Percentiles rank a stretch among this genome's conserved stretches.
Evolutionary conservation across 2,329 filamentous ascomycete species (phyloP).

Genomic region (Cercospora nicotianae): DNA sequence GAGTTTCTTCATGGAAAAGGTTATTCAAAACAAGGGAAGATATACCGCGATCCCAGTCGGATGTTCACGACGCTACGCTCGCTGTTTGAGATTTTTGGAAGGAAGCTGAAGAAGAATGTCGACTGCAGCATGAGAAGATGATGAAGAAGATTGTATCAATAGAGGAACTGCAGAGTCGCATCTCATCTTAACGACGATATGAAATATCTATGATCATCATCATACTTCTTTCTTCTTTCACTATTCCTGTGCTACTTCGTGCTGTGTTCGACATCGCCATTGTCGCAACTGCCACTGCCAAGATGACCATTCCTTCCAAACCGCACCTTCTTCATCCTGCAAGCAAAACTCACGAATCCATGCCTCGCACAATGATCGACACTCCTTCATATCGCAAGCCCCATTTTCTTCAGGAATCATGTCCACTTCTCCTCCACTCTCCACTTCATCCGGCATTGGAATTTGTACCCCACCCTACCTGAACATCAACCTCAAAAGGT

Average conservation of each 20-base stretch:
- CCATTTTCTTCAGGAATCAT: background rate
- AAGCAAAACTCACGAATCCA: too few relatives aligned
- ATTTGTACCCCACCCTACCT: background rate
- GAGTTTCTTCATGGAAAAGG: background rate
- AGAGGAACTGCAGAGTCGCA: background rate
- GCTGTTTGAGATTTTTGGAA: background rate
- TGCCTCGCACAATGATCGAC: background rate
- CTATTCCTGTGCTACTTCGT: background rate
- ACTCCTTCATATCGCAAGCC: background rate
- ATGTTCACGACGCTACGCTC: conserved; percentile 1
- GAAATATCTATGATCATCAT: background rate
- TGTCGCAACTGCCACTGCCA: too few relatives aligned
- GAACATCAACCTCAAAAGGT: background rate
- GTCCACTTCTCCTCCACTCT: background rate
- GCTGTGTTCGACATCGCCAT: too few relatives aligned
- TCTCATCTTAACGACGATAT: background rate
- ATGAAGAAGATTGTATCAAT: background rate
- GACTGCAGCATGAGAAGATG: background rate
- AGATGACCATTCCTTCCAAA: too few relatives aligned
- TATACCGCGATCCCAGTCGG: background rate
- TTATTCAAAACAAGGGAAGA: background rate
- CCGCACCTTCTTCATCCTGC: too few relatives aligned
- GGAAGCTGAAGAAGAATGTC: background rate
- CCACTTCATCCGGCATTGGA: background rate
- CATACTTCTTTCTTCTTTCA: background rate